Percentiles rank a stretch among this genome's conserved stretches.
These are phyloP conservation scores for Polyrhizophydium stewartii DNA, from an alignment of 371 early-diverging fungal species.

Conservation along the genomic window DNA sequence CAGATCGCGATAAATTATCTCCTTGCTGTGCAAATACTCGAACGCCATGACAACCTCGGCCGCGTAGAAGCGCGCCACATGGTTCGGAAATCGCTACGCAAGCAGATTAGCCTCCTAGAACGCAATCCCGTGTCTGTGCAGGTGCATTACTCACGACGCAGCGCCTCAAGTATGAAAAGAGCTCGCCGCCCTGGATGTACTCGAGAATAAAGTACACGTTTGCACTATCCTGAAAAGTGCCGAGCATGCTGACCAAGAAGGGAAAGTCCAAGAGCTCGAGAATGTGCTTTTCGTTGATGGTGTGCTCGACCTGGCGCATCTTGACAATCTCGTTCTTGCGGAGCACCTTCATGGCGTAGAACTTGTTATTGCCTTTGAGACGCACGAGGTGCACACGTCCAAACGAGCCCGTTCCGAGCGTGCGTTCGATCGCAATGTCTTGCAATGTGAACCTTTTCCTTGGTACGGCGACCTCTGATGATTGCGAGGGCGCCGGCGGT, in stretches of 20 bases:
- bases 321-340: constrained; percentile 91
- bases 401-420: constrained; percentile 97
- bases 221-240: constrained; percentile 70
- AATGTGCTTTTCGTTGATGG: constrained; percentile 93
- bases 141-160: too few species aligned
- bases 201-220: constrained; percentile 88
- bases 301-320: constrained; percentile 96
- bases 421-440: constrained; percentile 39
- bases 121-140: too few species aligned
- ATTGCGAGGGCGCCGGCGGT: too few species aligned
- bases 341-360: constrained; percentile 97
- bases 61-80: constrained; percentile 67
- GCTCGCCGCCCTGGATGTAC: constrained; percentile 62
- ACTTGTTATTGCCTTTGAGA: constrained; percentile 57
- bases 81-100: constrained; percentile 71
- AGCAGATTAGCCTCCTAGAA: neutral
- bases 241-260: constrained; percentile 86
- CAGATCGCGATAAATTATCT: constrained; percentile 93
- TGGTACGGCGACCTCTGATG: too few species aligned
- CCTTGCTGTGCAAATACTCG: constrained; percentile 87
- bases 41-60: constrained; percentile 60
- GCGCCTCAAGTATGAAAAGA: constrained; percentile 47
- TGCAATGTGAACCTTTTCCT: too few species aligned
- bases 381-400: constrained; percentile 95
- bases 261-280: constrained; percentile 81